Conservation (phyloP, 176 grass and related monocot genomes). For the Eragrostis curvula region DNA sequence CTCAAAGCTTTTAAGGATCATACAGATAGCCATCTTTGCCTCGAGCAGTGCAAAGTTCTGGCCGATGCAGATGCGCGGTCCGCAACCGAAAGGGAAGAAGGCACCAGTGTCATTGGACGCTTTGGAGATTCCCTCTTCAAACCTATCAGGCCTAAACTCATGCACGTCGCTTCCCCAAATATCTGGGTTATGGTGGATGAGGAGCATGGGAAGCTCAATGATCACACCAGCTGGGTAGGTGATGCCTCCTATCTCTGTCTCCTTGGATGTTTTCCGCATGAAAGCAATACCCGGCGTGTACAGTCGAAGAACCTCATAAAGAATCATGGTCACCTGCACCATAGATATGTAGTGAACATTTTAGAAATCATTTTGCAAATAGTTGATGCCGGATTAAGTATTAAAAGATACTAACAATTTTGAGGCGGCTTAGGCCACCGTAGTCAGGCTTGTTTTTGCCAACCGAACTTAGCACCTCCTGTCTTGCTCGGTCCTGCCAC, state of each 20-base stretch:
- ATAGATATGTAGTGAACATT: neutral
- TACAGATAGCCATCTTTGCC: constrained; percentile 57
- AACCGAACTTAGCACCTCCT: constrained; percentile 59
- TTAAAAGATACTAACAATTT: constrained; percentile 43
- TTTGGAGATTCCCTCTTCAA: constrained; percentile 54
- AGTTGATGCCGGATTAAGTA: neutral
- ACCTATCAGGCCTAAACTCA: constrained; percentile 65
- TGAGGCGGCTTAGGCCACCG: constrained; percentile 57
- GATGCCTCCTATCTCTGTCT: constrained; percentile 51
- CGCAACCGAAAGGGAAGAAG: constrained; percentile 66
- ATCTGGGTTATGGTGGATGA: constrained; percentile 49
- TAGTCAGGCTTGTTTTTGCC: constrained; percentile 51
- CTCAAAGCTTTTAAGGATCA: constrained; percentile 56
- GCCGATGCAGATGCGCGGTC: constrained; percentile 62
- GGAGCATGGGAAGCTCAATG: constrained; percentile 40
- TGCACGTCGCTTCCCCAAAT: constrained; percentile 58
- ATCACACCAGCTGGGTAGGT: constrained; percentile 50
- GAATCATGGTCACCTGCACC: constrained; percentile 71
- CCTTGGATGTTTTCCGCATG: constrained; percentile 40
- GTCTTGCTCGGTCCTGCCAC: constrained; percentile 67
- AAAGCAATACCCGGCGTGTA: constrained; percentile 48
- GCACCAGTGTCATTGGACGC: constrained; percentile 44
- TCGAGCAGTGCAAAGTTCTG: constrained; percentile 69
- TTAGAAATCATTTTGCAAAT: neutral
- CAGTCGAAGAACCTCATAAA: constrained; percentile 68